phyloP scores from a whole-genome alignment of 1,284 basidiomycete species.

The Microbotryum saponariae region DNA sequence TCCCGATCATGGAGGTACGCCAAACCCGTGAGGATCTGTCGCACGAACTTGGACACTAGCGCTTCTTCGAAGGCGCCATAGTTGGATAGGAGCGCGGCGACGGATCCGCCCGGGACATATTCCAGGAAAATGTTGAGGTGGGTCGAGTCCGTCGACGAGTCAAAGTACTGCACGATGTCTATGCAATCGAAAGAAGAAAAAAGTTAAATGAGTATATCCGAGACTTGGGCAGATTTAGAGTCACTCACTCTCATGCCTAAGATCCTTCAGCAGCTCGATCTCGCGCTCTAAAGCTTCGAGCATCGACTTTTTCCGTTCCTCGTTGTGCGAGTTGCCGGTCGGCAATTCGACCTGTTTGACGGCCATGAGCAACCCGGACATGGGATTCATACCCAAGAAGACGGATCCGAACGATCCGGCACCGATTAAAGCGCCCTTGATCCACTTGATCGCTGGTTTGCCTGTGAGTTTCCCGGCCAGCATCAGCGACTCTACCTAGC shows the following conservation, averaged over 20 bases:
- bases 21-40: constrained; percentile 86
- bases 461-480: neutral
- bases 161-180: constrained; percentile 89
- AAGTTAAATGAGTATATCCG: no score
- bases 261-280: constrained; percentile 87
- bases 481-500: neutral
- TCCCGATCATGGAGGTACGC: constrained; percentile 87
- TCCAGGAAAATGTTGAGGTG: constrained; percentile 97
- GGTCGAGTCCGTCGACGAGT: constrained; percentile 78
- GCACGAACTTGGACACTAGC: constrained; percentile 86
- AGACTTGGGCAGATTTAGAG: neutral
- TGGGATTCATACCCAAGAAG: constrained; percentile 91
- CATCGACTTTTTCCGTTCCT: constrained; percentile 92
- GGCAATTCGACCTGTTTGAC: constrained; percentile 98
- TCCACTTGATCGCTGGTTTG: constrained; percentile 58
- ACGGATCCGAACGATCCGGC: constrained; percentile 93
- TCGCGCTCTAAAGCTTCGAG: constrained; percentile 88
- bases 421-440: constrained; percentile 95
- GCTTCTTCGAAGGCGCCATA: constrained; percentile 97
- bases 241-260: constrained; percentile 69
- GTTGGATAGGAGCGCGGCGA: constrained; percentile 80
- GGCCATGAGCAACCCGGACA: constrained; percentile 90
- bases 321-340: constrained; percentile 73
- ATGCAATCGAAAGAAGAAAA: neutral
- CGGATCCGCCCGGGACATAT: constrained; percentile 96